Conservation (phyloP, 139 green algal genomes). For the Closterium sp. region DNA sequence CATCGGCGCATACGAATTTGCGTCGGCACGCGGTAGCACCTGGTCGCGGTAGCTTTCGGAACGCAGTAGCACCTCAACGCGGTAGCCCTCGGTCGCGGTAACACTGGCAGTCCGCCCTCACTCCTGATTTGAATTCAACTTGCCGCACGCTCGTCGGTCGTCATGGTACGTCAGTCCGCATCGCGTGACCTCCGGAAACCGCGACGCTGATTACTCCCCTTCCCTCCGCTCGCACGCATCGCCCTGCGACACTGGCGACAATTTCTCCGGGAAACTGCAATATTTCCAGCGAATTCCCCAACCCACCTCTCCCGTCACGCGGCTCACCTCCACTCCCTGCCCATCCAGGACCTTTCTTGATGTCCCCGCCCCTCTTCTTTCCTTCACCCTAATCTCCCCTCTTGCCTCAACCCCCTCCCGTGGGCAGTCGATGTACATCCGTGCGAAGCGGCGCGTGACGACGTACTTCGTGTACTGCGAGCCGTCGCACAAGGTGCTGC, state of each 20-base stretch:
- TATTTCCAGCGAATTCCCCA: neutral
- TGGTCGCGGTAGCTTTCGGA: neutral
- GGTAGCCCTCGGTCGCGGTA: no score
- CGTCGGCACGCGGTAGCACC: neutral
- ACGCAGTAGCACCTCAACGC: neutral
- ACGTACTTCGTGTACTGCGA: constrained; percentile 86
- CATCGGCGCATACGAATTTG: neutral
- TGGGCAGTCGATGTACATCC: constrained; percentile 63
- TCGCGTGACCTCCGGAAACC: no score
- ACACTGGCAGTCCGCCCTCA: no score
- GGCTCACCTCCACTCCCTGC: neutral
- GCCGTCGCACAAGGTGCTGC: constrained; percentile 74
- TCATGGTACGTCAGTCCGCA: neutral
- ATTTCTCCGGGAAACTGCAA: no score
- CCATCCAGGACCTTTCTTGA: neutral
- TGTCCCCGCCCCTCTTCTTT: no score
- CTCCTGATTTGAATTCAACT: no score
- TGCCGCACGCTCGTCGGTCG: neutral
- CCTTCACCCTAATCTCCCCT: no score
- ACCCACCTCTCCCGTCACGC: neutral
- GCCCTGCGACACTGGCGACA: neutral
- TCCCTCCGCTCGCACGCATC: neutral
- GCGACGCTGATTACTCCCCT: neutral
- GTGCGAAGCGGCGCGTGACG: constrained; percentile 69
- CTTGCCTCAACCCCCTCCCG: neutral